Base-by-base conservation (phyloP, 2,329 filamentous ascomycete genomes). In the Madurella mycetomatis region DNA sequence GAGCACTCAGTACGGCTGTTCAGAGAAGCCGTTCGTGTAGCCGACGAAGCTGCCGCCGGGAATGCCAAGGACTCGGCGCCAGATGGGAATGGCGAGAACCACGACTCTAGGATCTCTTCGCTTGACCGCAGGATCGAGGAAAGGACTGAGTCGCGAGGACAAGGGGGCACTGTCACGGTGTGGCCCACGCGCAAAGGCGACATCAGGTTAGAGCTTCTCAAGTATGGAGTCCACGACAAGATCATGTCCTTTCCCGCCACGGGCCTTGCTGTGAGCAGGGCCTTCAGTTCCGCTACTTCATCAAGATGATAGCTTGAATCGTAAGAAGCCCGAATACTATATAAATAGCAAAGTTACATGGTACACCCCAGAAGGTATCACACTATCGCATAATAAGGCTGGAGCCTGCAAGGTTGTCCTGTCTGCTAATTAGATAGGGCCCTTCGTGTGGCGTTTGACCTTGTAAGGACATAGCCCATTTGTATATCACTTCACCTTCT, bases 201-300 rank as follows among this genome's bases (percentile, higher is more conserved):
- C 0, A 70, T 84, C n/a, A 68, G 76, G 49, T 74, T 82, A 61
- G 73, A 82, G 48, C 78, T 84, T 7, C 54, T 80, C 5, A 80
- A 79, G 64, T 75, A 77, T 59, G 81, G 81, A 0, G 63, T 82
- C 15, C 81, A 84, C 52, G 81, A 84, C 66, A 71, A 74, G 34
- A 75, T 82, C 47, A 83, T 84, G 81, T 76, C 76, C 4, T 79
- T 82, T 64, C 78, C 79, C 25, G 25, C 7, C 25, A 25, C 25
- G 25, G 25, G 25, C 25, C 25, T 25, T 25, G 25, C 25, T 7
- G 25, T 25, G 25, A 25, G 7, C 25, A 25, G 25, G 25, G 25
- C 25, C 25, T 25, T 25, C 7, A 25, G 3, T 25, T 25, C 25
- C 4, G 25, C 25, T 25, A 25, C 25, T 25, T 7, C 3, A 25